Evolutionary conservation across 1,139 yeast species (phyloP).

Genomic region (Yarrowia galli): DNA sequence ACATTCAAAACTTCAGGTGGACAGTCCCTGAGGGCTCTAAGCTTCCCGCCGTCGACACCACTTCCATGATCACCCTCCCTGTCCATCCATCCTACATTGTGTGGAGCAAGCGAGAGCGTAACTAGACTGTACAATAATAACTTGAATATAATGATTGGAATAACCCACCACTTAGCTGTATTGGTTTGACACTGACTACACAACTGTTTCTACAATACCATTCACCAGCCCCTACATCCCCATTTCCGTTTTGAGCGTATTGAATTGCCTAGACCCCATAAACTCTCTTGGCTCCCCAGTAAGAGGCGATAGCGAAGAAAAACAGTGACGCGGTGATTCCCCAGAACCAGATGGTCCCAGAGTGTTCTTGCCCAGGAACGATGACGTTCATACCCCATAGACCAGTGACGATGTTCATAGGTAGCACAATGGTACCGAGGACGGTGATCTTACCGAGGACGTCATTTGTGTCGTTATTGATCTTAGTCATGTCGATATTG

Average conservation of each 20-base stretch:
- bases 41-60: slow-evolving; percentile 82
- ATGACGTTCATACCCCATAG: slow-evolving; percentile 98
- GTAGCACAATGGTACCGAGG: slow-evolving; percentile 91
- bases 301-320: slow-evolving; percentile 50
- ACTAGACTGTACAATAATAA: slow-evolving; percentile 30
- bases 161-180: background rate
- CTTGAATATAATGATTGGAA: slow-evolving; percentile 4
- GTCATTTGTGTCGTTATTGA: slow-evolving; percentile 96
- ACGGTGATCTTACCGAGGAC: slow-evolving; percentile 93
- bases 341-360: slow-evolving; percentile 82
- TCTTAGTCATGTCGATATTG: slow-evolving; percentile 95
- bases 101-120: slow-evolving; percentile 58
- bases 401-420: slow-evolving; percentile 93
- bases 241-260: no score
- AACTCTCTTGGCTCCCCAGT: slow-evolving; percentile 47
- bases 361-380: slow-evolving; percentile 86
- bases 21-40: slow-evolving; percentile 61
- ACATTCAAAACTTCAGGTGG: slow-evolving; percentile 82
- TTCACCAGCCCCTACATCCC: no score
- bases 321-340: slow-evolving; percentile 48
- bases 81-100: slow-evolving; percentile 75
- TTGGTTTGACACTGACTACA: background rate
- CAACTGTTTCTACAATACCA: background rate
- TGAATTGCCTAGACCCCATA: slow-evolving; percentile 36
- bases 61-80: slow-evolving; percentile 94